A percentile compares a stretch with the other conserved stretches of the same genome.
These are phyloP conservation scores for Cyclotella cryptica DNA, from an alignment of 108 stramenopile species.

Conservation along the genomic window DNA sequence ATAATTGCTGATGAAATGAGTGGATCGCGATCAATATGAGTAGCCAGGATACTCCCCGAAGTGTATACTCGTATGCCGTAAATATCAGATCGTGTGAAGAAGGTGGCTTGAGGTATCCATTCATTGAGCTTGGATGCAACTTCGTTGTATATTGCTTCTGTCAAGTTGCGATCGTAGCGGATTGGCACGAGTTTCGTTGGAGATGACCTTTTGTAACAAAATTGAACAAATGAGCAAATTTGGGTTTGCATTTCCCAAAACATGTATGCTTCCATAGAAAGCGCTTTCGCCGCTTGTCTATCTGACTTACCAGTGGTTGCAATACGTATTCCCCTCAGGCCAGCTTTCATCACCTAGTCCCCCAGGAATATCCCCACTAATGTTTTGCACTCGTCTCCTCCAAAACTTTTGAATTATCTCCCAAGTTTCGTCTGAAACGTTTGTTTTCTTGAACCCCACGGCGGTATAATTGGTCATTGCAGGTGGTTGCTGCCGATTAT, in stretches of 20 bases:
- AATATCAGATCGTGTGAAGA: constrained; percentile 49
- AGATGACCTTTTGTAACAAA: constrained; percentile 30
- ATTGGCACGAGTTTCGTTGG: constrained; percentile 29
- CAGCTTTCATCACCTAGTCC: constrained; percentile 35
- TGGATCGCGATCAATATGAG: constrained; percentile 89
- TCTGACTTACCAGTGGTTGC: constrained; percentile 52
- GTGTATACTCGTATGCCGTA: constrained; percentile 88
- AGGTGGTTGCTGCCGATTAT: constrained; percentile 32
- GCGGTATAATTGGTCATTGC: constrained; percentile 43
- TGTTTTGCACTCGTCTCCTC: constrained; percentile 16
- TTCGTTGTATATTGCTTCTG: constrained; percentile 41
- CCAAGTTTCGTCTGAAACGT: constrained; percentile 32
- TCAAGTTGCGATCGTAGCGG: neutral
- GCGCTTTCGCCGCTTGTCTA: constrained; percentile 38
- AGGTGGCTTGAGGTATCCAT: constrained; percentile 61
- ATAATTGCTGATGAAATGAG: constrained; percentile 89
- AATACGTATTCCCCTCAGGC: constrained; percentile 59
- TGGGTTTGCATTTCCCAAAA: constrained; percentile 8
- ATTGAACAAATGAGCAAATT: constrained; percentile 21
- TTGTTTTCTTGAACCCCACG: constrained; percentile 41
- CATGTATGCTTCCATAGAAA: constrained; percentile 9
- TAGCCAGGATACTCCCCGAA: constrained; percentile 70
- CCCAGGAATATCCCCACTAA: constrained; percentile 15
- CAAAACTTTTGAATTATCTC: constrained; percentile 35
- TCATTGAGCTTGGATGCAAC: constrained; percentile 47